Evolutionary conservation across 2,329 filamentous ascomycete genomes (phyloP), one percentile per base, ranked within the genome.

Genomic region (Blastomyces parvus): DNA sequence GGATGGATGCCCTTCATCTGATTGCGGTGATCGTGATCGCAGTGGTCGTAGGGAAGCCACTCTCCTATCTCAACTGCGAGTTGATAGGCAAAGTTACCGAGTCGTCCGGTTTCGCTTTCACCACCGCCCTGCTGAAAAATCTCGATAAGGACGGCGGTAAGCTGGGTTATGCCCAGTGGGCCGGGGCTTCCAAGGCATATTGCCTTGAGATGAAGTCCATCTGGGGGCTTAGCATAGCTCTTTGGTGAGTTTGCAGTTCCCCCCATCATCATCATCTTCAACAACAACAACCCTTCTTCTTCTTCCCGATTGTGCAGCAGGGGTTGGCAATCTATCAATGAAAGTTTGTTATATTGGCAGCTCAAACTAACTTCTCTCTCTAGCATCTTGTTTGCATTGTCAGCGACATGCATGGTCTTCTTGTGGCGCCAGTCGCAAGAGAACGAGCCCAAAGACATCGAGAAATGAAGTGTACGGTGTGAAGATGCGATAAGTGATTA

Each of bases 171-270:
- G 70, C 71, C 17, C 75, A 79, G 63, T 87, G 83, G 83, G 83
- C 84, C 55, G 83, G 83, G n/a, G 80, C 82, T 9, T 85, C 80
- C 14, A 83, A 81, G 72, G 71, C 83, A 22, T 88, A 89, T 62
- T 97, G 92, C 79, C 86, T 87, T 71, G 86, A 94, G 79, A 86
- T 91, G 74, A 95, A 96, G 82, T 85, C 88, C 19, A 84, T 94
- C 67, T 96, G 91, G 92, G 91, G 91, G 0, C 77, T 96, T 65
- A 84, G 86, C 74, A 92, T 96, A 74, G 86, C 86, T 4, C 82
- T 95, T 59, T 91, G 83, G 83, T 85, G 72, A 72, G 81, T 79
- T 58, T 40, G 42, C 17, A n/a, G 53, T 22, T 63, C 8, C 3
- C 7, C 59, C 19, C 25, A 22, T n/a, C n/a, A n/a, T n/a, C n/a